These are phyloP conservation scores for Candida smagusa DNA, from an alignment of 1,139 yeast genomes.

Conservation along the genomic window DNA sequence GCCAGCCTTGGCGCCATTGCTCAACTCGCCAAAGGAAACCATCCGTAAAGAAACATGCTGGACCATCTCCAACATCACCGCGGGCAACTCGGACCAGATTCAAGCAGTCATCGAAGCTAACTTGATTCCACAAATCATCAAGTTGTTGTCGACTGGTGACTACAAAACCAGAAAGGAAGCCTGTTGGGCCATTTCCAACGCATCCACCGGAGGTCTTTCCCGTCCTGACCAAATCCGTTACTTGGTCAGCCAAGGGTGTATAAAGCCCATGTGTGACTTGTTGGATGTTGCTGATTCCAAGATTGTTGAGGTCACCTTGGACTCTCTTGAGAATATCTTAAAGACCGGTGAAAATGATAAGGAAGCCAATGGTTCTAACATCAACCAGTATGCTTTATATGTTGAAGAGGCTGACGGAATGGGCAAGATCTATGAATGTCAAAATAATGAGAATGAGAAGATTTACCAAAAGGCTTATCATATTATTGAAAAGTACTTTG, in stretches of 20 bases:
- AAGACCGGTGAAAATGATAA: conserved; percentile 93
- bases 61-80: conserved; percentile 97
- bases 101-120: conserved; percentile 96
- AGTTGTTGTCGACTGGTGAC: conserved; percentile 78
- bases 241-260: conserved; percentile 91
- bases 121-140: conserved; percentile 87
- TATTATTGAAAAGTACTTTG: conserved; percentile 90
- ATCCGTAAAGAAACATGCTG: conserved; percentile 97
- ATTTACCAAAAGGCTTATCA: conserved; percentile 88
- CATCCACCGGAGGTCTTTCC: conserved; percentile 90
- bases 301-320: conserved; percentile 91
- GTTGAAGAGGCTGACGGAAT: conserved; percentile 98
- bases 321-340: conserved; percentile 89
- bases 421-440: conserved; percentile 94
- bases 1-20: conserved; percentile 76
- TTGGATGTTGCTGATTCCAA: conserved; percentile 84
- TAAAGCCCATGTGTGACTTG: conserved; percentile 94
- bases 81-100: conserved; percentile 93
- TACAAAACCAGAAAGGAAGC: conserved; percentile 97
- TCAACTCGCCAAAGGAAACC: conserved; percentile 83
- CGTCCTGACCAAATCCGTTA: conserved; percentile 93
- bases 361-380: conserved; percentile 64
- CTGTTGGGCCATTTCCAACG: conserved; percentile 98
- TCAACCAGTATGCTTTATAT: conserved; percentile 84
- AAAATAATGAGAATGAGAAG: conserved; percentile 85